Conservation (phyloP, 1,284 basidiomycete genomes). For the Cutaneotrichosporon mucoides region DNA sequence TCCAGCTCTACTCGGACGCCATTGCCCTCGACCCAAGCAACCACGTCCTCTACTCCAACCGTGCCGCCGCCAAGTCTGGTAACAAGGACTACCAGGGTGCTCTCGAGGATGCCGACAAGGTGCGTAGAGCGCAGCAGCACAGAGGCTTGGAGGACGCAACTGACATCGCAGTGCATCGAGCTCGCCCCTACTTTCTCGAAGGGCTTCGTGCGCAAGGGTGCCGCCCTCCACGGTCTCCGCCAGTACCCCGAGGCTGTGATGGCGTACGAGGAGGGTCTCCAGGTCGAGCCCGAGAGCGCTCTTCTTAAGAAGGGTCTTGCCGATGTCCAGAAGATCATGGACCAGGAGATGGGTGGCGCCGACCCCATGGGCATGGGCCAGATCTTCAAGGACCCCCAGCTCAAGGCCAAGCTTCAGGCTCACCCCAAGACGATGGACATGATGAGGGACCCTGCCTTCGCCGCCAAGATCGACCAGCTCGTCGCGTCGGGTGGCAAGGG, state of each 20-base stretch:
- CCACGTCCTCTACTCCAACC: slow-evolving; percentile 89
- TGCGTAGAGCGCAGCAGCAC: slow-evolving; percentile 39
- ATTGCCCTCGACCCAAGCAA: slow-evolving; percentile 77
- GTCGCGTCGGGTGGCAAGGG: slow-evolving; percentile 45
- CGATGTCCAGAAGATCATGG: slow-evolving; percentile 70
- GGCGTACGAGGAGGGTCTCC: slow-evolving; percentile 63
- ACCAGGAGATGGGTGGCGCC: slow-evolving; percentile 34
- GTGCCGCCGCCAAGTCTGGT: slow-evolving; percentile 82
- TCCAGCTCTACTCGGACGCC: slow-evolving; percentile 74
- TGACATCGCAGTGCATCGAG: slow-evolving; percentile 55
- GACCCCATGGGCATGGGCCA: slow-evolving; percentile 60
- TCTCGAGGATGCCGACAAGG: slow-evolving; percentile 85
- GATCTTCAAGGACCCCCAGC: slow-evolving; percentile 79
- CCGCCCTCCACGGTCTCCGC: slow-evolving; percentile 82
- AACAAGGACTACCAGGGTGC: slow-evolving; percentile 74
- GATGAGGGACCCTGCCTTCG: slow-evolving; percentile 75
- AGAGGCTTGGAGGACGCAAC: not conserved
- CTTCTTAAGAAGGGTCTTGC: slow-evolving; percentile 80
- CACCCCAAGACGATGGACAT: slow-evolving; percentile 83
- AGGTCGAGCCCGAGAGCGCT: slow-evolving; percentile 70
- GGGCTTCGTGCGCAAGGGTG: slow-evolving; percentile 88
- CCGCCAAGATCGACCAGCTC: slow-evolving; percentile 56
- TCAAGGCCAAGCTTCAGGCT: slow-evolving; percentile 73
- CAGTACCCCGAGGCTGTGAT: slow-evolving; percentile 76
- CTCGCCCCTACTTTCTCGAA: slow-evolving; percentile 82